A percentile compares a stretch with the other conserved stretches of the same genome.
phyloP scores from a whole-genome alignment of 2,329 filamentous ascomycete species.

The Colletotrichum horii region DNA sequence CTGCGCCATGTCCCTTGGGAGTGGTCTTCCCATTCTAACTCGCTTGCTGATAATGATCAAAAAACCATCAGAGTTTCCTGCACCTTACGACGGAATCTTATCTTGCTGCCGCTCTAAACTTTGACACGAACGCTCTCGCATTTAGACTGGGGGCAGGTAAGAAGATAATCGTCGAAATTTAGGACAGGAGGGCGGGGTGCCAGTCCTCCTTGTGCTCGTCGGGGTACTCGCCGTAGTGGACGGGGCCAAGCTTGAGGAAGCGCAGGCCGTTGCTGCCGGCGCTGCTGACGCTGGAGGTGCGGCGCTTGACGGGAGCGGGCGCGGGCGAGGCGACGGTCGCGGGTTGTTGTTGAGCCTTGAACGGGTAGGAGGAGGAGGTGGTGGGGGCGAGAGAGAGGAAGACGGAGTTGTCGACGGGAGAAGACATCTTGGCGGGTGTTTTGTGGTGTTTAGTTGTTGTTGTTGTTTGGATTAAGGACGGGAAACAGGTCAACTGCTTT shows the following conservation, averaged over 20 bases:
- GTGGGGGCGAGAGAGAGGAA: constrained; percentile 66
- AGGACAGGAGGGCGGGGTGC: constrained; percentile 12
- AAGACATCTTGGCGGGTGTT: constrained; percentile 13
- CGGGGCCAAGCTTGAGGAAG: constrained; percentile 69
- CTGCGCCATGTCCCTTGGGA: neutral
- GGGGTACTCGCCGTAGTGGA: constrained; percentile 67
- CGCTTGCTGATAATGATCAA: neutral
- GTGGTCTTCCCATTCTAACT: neutral
- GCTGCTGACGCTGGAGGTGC: constrained; percentile 61
- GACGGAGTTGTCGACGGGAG: constrained; percentile 21
- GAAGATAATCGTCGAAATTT: neutral
- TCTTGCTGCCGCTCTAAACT: neutral
- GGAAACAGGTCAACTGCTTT: constrained; percentile 13
- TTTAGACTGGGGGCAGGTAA: neutral
- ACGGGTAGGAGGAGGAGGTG: constrained; percentile 61
- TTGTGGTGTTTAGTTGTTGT: neutral
- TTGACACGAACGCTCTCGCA: neutral
- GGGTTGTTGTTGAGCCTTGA: constrained; percentile 37
- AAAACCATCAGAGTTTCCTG: neutral
- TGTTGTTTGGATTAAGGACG: neutral
- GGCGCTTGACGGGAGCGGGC: constrained; percentile 41
- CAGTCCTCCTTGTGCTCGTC: constrained; percentile 54
- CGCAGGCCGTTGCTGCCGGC: constrained; percentile 42
- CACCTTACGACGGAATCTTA: neutral
- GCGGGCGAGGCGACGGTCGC: constrained; percentile 30